Conservation (phyloP, 306 rosid species). For the Cucumis sativus region DNA sequence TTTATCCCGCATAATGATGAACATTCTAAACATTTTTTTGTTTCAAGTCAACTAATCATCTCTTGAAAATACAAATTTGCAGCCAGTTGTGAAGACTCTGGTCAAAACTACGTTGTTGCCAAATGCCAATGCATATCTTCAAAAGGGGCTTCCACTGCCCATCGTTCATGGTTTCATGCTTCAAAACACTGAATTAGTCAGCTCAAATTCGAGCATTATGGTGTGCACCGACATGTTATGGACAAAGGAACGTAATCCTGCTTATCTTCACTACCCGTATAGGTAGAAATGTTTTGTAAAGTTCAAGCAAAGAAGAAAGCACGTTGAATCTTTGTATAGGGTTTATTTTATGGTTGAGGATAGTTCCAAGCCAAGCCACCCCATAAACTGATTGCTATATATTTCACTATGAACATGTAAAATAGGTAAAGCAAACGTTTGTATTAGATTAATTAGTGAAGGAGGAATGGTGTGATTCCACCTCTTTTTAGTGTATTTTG, state of each 20-base stretch:
- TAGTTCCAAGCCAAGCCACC: background rate
- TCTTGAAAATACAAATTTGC: conserved; percentile 12
- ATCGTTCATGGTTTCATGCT: conserved; percentile 61
- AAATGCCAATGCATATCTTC: conserved; percentile 47
- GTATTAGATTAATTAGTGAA: background rate
- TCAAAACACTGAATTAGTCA: conserved; percentile 43
- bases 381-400: background rate
- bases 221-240: conserved; percentile 52
- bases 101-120: conserved; percentile 68
- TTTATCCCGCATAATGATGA: background rate
- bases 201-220: conserved; percentile 41
- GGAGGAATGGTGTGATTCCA: background rate
- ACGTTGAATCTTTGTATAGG: background rate
- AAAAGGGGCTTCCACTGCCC: conserved; percentile 69
- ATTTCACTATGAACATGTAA: background rate
- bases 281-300: background rate
- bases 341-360: background rate
- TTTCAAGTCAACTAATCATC: background rate
- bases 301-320: background rate
- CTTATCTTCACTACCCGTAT: background rate
- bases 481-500: background rate
- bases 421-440: background rate
- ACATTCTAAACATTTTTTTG: background rate
- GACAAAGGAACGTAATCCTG: conserved; percentile 16
- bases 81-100: conserved; percentile 65